Percentiles rank a stretch among this genome's conserved stretches.
Conservation (phyloP, 2,329 filamentous ascomycete genomes). For the Pseudogymnoascus sp. region DNA sequence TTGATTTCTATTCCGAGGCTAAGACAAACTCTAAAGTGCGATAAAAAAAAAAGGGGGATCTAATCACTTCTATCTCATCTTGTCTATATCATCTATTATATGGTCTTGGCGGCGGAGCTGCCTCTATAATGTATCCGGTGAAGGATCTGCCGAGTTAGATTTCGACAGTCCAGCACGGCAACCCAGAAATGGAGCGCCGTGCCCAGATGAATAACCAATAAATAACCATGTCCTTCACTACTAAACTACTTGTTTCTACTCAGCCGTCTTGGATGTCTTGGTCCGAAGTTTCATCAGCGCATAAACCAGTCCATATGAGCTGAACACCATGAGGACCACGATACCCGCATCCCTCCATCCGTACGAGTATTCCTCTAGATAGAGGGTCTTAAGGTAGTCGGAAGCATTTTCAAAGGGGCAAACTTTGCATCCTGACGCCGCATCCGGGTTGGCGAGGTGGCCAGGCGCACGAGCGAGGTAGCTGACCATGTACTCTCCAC, state of each 20-base stretch:
- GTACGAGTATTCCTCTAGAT: constrained; percentile 53
- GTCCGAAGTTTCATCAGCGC: constrained; percentile 42
- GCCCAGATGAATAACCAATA: constrained; percentile 63
- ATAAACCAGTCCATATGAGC: constrained; percentile 37
- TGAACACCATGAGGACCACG: constrained; percentile 36
- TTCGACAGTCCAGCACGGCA: constrained; percentile 96
- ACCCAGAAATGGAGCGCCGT: constrained; percentile 89
- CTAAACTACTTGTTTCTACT: neutral
- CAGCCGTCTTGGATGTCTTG: constrained; percentile 40
- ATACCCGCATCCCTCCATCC: constrained; percentile 59
- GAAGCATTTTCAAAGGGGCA: constrained; percentile 52
- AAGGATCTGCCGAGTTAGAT: constrained; percentile 85
- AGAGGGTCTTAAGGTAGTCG: constrained; percentile 53
- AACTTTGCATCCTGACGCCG: constrained; percentile 47
- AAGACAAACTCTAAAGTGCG: neutral
- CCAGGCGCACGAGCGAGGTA: constrained; percentile 40
- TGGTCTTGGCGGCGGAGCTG: constrained; percentile 88
- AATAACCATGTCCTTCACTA: neutral
- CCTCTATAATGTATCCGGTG: constrained; percentile 80
- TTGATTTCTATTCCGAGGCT: neutral
- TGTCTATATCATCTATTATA: neutral
- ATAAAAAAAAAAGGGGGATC: neutral
- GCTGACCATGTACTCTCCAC: constrained; percentile 46
- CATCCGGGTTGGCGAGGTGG: constrained; percentile 54
- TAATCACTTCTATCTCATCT: neutral